These are phyloP conservation scores for Ustilago esculenta DNA, from an alignment of 1,284 basidiomycete genomes.

Conservation along the genomic window DNA sequence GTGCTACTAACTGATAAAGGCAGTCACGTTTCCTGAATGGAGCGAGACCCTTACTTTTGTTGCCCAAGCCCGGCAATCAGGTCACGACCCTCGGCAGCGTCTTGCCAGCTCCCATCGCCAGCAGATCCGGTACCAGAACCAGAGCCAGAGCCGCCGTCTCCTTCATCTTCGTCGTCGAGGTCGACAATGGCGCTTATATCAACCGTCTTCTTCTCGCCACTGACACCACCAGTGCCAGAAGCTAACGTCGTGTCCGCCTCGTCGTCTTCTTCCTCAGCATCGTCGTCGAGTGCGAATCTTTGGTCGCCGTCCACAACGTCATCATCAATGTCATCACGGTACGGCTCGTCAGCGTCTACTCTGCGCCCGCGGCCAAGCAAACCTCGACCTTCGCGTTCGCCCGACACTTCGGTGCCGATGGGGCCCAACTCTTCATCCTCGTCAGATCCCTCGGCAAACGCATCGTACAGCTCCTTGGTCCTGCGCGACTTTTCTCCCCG, in stretches of 20 bases:
- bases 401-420: neutral
- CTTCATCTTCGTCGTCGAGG: constrained; percentile 26
- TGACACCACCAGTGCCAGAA: neutral
- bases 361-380: constrained; percentile 16
- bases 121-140: constrained; percentile 11
- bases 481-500: constrained; percentile 34
- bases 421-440: constrained; percentile 60
- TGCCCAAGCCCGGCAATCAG: constrained; percentile 15
- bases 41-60: too few species aligned
- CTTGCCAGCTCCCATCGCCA: constrained; percentile 43
- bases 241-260: constrained; percentile 11
- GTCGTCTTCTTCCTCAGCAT: constrained; percentile 19
- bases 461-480: constrained; percentile 68
- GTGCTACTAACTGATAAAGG: too few species aligned
- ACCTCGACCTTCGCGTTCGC: constrained; percentile 5
- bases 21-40: too few species aligned
- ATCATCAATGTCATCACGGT: constrained; percentile 35
- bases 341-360: constrained; percentile 14
- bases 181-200: constrained; percentile 15
- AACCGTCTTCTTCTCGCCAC: neutral
- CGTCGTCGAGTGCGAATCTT: constrained; percentile 33
- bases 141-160: constrained; percentile 5
- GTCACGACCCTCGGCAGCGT: constrained; percentile 37
- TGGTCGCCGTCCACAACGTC: constrained; percentile 27
- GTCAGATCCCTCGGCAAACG: constrained; percentile 66